A percentile compares a stretch with the other conserved stretches of the same genome.
phyloP scores from a whole-genome alignment of 306 rosid genomes.

The Canavalia ensiformis region DNA sequence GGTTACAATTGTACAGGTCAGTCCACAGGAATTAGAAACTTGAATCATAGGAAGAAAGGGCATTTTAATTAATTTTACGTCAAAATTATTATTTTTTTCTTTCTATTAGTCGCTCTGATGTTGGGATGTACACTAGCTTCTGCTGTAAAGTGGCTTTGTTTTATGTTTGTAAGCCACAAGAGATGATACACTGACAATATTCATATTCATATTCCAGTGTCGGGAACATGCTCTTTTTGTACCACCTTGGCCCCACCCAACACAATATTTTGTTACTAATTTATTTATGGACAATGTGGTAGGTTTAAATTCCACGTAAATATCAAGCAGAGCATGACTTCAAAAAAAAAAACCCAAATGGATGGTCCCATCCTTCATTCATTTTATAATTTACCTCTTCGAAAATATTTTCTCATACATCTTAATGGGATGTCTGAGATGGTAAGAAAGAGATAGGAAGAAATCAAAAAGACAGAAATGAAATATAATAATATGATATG shows the following conservation, averaged over 20 bases:
- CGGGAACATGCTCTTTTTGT: conserved; percentile 25
- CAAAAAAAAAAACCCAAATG: neutral
- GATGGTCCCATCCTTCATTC: neutral
- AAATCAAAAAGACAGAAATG: too few relatives aligned
- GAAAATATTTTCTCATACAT: neutral
- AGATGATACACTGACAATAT: conserved; percentile 26
- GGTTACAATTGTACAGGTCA: conserved; percentile 79
- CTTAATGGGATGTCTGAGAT: too few relatives aligned
- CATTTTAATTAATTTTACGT: conserved; percentile 47
- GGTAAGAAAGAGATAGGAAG: too few relatives aligned
- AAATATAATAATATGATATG: too few relatives aligned
- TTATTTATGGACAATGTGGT: neutral
- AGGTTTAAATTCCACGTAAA: conserved; percentile 18
- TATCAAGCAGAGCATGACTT: neutral
- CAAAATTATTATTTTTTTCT: conserved; percentile 19
- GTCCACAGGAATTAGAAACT: conserved; percentile 62
- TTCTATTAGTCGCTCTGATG: conserved; percentile 3
- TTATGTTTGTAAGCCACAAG: conserved; percentile 47
- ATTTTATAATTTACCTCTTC: neutral
- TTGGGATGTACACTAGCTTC: conserved; percentile 45
- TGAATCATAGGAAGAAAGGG: conserved; percentile 51
- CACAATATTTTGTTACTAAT: neutral
- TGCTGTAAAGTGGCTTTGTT: conserved; percentile 51
- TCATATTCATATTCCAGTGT: neutral
- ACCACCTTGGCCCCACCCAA: neutral